phyloP scores from a whole-genome alignment of 495 filamentous ascomycete species.

The Xylona heveae region DNA sequence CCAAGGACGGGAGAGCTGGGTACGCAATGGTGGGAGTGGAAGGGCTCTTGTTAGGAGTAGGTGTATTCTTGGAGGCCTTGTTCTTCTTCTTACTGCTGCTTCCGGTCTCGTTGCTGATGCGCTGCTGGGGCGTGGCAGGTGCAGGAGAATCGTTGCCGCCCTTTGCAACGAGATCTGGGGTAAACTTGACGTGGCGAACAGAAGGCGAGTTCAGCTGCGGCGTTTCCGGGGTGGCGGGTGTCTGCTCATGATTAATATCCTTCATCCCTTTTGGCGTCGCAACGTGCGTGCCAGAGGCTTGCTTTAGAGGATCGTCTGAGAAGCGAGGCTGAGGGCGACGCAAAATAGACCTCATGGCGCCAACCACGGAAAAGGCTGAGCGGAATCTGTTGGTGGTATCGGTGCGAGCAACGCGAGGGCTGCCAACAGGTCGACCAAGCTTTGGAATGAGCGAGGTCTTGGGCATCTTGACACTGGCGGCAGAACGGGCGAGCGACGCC shows the following conservation, averaged over 20 bases:
- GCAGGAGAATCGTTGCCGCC: slow-evolving; percentile 14
- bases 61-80: no score
- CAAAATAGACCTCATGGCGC: slow-evolving; percentile 35
- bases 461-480: slow-evolving; percentile 33
- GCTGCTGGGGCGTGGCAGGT: slow-evolving; percentile 27
- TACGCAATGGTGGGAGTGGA: slow-evolving; percentile 9
- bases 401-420: slow-evolving; percentile 5
- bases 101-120: slow-evolving; percentile 12
- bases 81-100: slow-evolving; percentile 10
- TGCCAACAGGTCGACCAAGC: slow-evolving; percentile 22
- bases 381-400: slow-evolving; percentile 2
- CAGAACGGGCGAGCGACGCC: slow-evolving; percentile 44
- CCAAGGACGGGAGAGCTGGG: slow-evolving; percentile 7
- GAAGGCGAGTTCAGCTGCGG: slow-evolving; percentile 11
- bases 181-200: slow-evolving; percentile 21
- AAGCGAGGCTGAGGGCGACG: slow-evolving; percentile 36
- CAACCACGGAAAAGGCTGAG: neutral
- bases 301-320: slow-evolving; percentile 35
- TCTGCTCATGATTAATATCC: slow-evolving; percentile 21
- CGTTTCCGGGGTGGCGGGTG: slow-evolving; percentile 24
- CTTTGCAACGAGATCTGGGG: slow-evolving; percentile 17
- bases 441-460: slow-evolving; percentile 34
- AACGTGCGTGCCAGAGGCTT: slow-evolving; percentile 37
- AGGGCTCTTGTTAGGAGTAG: no score
- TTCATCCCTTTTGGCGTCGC: slow-evolving; percentile 25